Base-by-base conservation (phyloP, 2,329 filamentous ascomycete genomes). In the Tolypocladium cylindrosporum region DNA sequence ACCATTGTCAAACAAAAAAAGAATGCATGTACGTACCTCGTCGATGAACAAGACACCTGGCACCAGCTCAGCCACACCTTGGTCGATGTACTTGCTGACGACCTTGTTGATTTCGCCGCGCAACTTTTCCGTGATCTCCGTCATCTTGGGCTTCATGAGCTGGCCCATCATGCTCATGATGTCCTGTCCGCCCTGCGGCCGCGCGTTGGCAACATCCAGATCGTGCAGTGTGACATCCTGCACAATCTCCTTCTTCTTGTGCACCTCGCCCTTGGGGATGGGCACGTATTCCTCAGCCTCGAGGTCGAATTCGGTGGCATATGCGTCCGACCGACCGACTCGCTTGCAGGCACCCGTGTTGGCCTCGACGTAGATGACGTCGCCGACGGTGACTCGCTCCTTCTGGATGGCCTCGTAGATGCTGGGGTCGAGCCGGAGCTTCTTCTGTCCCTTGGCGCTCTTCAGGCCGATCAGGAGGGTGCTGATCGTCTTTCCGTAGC, bases 91-190 rank as follows among this genome's bases (percentile, higher is more conserved):
- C 74, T 93, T 91, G 81, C 91, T 96, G 65, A 99, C 94, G 37
- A 99, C 93, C 78, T 97, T 97, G 84, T 99, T 97, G 78, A 99
- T 97, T 77, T 99, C 94, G 58, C 84, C 80, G 60, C 94, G 85
- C 69, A 99, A 79, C 79, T 99, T 99, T 75, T 99, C 94, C 37
- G 94, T 99, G 69, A 99, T 97, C 74, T 99, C 94, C 7, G 94
- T 99, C 86, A 97, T 97, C 79, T 95, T 95, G 61, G 94, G 94
- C 82, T 97, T 97, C 91, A 97, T 97, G 69, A 99, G 78, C 75
- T 99, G 94, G 67, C 94, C 94, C 93, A 99, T 97, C 94, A 99
- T 97, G 78, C 92, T 97, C 92, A 99, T 97, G 64, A 99, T 96
- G 73, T 99, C 94, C 79, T 99, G 94, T 51, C 94, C 94, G 56